These are phyloP conservation scores for Sinapis alba DNA, from an alignment of 441 rosid species.

Conservation along the genomic window DNA sequence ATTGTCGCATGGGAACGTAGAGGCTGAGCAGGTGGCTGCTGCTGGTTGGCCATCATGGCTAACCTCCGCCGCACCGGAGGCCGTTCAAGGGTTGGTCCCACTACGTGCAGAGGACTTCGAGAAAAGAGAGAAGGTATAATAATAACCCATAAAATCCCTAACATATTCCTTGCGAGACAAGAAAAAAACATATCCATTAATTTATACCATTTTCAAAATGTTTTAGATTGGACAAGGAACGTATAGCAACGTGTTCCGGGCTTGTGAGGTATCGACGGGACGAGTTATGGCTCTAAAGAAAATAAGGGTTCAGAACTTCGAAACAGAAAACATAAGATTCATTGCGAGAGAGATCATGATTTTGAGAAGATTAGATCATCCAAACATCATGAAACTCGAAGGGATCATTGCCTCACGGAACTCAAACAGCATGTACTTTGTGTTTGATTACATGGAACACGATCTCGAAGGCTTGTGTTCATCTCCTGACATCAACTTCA, in stretches of 20 bases:
- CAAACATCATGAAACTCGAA: slow-evolving; percentile 78
- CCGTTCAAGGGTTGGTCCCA: slow-evolving; percentile 88
- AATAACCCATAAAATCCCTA: neutral
- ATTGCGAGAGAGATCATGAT: slow-evolving; percentile 89
- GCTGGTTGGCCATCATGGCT: slow-evolving; percentile 99
- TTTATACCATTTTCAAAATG: neutral
- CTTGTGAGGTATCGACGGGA: slow-evolving; percentile 79
- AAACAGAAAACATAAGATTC: slow-evolving; percentile 85
- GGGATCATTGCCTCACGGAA: slow-evolving; percentile 79
- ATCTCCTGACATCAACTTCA: slow-evolving; percentile 66
- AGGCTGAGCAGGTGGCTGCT: slow-evolving; percentile 74
- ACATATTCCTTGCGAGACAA: slow-evolving; percentile 17
- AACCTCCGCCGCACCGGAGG: slow-evolving; percentile 74
- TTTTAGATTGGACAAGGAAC: slow-evolving; percentile 95
- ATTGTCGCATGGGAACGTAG: slow-evolving; percentile 50
- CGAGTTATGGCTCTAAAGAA: slow-evolving; percentile 84
- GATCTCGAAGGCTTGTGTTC: slow-evolving; percentile 85
- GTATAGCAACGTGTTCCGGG: slow-evolving; percentile 88
- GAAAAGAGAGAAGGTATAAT: slow-evolving; percentile 81
- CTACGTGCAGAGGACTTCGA: slow-evolving; percentile 72
- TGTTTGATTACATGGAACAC: slow-evolving; percentile 95
- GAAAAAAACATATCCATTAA: slow-evolving; percentile 12
- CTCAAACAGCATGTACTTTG: slow-evolving; percentile 78
- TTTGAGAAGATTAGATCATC: slow-evolving; percentile 89
- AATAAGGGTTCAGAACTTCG: slow-evolving; percentile 81